Evolutionary conservation across 1,139 yeast genomes (phyloP).

Genomic region (Debaryomyces psychrophilus): DNA sequence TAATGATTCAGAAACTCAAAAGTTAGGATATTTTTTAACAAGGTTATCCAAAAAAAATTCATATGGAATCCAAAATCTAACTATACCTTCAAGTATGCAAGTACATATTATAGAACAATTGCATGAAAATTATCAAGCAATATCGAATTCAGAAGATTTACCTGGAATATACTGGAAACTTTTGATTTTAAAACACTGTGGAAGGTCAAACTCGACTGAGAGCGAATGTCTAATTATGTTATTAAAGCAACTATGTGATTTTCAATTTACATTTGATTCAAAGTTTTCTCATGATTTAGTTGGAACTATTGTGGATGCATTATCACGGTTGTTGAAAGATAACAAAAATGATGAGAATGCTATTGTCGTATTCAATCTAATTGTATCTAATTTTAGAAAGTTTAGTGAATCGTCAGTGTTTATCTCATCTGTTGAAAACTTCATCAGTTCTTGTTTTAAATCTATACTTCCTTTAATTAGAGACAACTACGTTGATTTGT

Average conservation of each 20-base stretch:
- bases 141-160: conserved; percentile 22
- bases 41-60: conserved; percentile 17
- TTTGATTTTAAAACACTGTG: conserved; percentile 28
- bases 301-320: conserved; percentile 46
- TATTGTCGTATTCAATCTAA: neutral
- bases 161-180: conserved; percentile 46
- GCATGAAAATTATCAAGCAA: conserved; percentile 11
- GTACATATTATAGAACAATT: conserved; percentile 16
- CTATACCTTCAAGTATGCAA: conserved; percentile 19
- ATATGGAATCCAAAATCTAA: conserved; percentile 16
- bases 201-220: conserved; percentile 13
- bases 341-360: conserved; percentile 69
- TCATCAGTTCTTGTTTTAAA: conserved; percentile 14
- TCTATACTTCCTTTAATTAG: neutral
- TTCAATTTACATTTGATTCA: conserved; percentile 15
- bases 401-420: conserved; percentile 27
- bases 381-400: conserved; percentile 16
- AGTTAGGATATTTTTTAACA: conserved; percentile 50
- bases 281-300: conserved; percentile 22
- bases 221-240: conserved; percentile 17
- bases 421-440: conserved; percentile 22
- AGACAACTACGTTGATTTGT: neutral
- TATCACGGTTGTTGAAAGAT: conserved; percentile 54
- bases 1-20: conserved; percentile 26
- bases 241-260: conserved; percentile 16